A percentile compares a stretch with the other conserved stretches of the same genome.
Conservation (phyloP, 192 early-diverging fungal genomes). For the Linnemannia exigua region DNA sequence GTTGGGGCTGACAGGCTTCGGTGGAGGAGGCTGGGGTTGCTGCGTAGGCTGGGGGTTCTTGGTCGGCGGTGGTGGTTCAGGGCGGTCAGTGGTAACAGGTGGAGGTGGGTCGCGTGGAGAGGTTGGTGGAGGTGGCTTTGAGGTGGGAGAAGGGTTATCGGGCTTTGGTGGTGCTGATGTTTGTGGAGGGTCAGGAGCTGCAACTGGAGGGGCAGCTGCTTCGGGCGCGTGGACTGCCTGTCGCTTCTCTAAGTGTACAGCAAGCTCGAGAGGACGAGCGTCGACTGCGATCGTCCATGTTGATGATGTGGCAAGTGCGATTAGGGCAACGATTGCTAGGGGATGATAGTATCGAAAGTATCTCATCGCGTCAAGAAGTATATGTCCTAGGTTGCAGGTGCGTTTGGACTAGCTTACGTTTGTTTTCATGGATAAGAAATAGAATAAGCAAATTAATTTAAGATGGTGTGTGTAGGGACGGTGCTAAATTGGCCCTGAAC, state of each 20-base stretch:
- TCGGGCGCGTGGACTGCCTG: neutral
- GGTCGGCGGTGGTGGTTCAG: neutral
- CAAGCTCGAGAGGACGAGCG: neutral
- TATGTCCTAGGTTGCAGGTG: neutral
- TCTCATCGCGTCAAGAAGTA: conserved; percentile 9
- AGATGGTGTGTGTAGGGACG: neutral
- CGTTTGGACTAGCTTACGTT: no score
- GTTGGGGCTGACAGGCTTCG: conserved; percentile 16
- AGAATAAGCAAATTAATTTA: neutral
- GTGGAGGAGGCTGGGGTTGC: neutral
- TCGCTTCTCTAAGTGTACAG: neutral
- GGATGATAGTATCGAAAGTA: conserved; percentile 6
- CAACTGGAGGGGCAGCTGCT: neutral
- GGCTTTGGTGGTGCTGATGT: neutral
- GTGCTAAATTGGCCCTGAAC: conserved; percentile 1
- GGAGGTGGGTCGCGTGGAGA: neutral
- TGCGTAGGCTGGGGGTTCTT: neutral
- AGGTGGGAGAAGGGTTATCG: neutral
- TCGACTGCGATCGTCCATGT: neutral
- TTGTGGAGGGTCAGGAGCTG: neutral
- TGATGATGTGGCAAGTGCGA: conserved; percentile 8
- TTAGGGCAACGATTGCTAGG: conserved; percentile 11
- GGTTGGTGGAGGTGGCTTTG: neutral
- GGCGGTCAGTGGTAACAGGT: neutral
- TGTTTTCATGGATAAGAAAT: neutral